These are phyloP conservation scores for Bipolaris gigantea DNA, from an alignment of 2,329 filamentous ascomycete genomes.

Conservation along the genomic window DNA sequence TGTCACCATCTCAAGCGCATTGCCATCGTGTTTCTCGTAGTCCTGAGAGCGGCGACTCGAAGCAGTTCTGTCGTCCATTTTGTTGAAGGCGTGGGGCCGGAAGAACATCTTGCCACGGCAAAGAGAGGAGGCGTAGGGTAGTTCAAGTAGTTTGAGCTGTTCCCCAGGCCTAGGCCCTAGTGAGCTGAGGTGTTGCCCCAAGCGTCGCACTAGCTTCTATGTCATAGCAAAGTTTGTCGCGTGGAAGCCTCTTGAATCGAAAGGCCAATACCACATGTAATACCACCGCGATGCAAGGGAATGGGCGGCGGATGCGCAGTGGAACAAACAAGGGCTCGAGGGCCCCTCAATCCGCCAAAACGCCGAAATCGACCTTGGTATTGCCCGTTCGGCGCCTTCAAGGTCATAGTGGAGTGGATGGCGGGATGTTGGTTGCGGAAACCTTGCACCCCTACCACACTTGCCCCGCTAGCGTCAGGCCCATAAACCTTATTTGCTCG, in stretches of 20 bases:
- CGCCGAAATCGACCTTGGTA: neutral
- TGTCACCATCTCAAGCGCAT: conserved; percentile 20
- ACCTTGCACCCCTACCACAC: conserved; percentile 9
- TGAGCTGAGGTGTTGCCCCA: neutral
- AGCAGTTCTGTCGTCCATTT: conserved; percentile 12
- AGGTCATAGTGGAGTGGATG: conserved; percentile 7
- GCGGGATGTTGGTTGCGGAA: conserved; percentile 7
- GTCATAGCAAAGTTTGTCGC: neutral
- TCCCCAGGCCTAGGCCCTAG: conserved; percentile 3
- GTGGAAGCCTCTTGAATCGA: neutral
- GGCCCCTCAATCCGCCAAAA: conserved; percentile 4
- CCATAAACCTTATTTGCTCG: neutral
- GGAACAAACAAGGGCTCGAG: neutral
- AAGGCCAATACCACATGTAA: conserved; percentile 3
- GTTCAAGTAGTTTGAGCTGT: conserved; percentile 9
- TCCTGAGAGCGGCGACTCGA: conserved; percentile 9
- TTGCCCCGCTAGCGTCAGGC: neutral
- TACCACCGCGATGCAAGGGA: conserved; percentile 14
- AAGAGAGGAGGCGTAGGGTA: neutral
- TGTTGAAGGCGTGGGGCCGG: conserved; percentile 5
- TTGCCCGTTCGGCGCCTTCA: conserved; percentile 4
- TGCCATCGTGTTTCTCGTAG: conserved; percentile 13
- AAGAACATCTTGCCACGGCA: neutral
- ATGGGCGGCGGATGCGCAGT: conserved; percentile 3
- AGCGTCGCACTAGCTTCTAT: neutral